Evolutionary conservation across 2,329 filamentous ascomycete species (phyloP), one percentile per base, ranked within the genome.

Genomic region (Cylindrodendrum hubeiense): DNA sequence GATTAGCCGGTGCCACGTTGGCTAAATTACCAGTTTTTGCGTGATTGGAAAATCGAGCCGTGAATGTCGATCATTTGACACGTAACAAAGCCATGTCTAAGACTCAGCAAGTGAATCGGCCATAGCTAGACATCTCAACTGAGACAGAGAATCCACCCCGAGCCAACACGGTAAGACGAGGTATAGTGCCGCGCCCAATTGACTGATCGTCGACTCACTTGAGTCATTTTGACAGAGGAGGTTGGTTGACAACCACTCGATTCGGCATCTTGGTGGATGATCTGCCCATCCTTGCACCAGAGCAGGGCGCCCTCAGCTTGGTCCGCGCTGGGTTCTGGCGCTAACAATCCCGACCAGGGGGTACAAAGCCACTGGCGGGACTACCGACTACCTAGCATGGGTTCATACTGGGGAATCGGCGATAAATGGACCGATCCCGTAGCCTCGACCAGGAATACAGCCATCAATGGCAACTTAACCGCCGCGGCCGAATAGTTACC

Each of bases 91-190:
- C 37, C 37, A n/a, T 39, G 37, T 19, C 37, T 39, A n/a, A n/a
- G 37, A 39, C 37, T n/a, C 37, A n/a, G 37, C 37, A 39, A 5
- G 37, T 8, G 37, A 39, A 17, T 39, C 37, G 15, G 15, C 41
- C 44, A 26, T 67, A 52, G 60, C 66, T 64, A 43, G 58, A 15
- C 44, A 54, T 56, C 50, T 63, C 68, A 73, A 72, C 70, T 73
- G 70, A 72, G 70, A 72, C 70, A 72, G 28, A n/a, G 57, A 60
- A 37, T 46, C 17, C 41, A 49, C 26, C 21, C 22, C 26, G 44
- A 51, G 44, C 43, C 39, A 52, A 39, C 15, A 17, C 17, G 15
- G 37, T 39, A 5, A 7, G 2, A 62, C 24, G 15, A n/a, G 37
- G n/a, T 39, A 5, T 39, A 17, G n/a, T 6, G 37, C 8, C 7